Conservation (phyloP, 2,329 filamentous ascomycete species). For the Chaetomium sp. region DNA sequence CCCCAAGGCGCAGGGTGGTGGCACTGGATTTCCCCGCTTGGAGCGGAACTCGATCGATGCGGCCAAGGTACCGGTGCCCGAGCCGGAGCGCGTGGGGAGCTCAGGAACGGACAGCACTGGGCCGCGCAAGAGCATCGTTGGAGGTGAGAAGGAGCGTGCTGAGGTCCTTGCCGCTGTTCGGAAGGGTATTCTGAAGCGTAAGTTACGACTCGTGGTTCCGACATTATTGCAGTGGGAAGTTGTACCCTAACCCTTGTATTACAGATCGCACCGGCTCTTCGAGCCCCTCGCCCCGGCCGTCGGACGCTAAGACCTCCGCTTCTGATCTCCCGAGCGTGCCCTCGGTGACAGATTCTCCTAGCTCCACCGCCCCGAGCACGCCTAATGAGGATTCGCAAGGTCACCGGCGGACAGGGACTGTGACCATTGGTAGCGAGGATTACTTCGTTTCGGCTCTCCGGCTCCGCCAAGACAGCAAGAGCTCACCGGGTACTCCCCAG, state of each 20-base stretch:
- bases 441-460: slow-evolving; percentile 79
- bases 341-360: slow-evolving; percentile 67
- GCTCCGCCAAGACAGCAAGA: slow-evolving; percentile 69
- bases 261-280: slow-evolving; percentile 59
- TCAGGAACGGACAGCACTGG: slow-evolving; percentile 55
- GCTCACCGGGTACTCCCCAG: slow-evolving; percentile 71
- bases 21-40: slow-evolving; percentile 75
- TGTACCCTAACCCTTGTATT: not conserved
- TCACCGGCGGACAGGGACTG: slow-evolving; percentile 61
- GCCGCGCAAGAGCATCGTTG: slow-evolving; percentile 80
- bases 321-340: slow-evolving; percentile 57
- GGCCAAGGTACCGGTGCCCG: slow-evolving; percentile 38
- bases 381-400: slow-evolving; percentile 69
- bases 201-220: slow-evolving; percentile 23
- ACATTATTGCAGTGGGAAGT: no score
- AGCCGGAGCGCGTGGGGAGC: slow-evolving; percentile 47
- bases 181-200: slow-evolving; percentile 93
- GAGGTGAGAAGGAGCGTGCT: slow-evolving; percentile 81
- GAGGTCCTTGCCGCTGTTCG: slow-evolving; percentile 88
- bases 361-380: slow-evolving; percentile 80
- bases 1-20: slow-evolving; percentile 62
- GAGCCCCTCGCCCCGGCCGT: slow-evolving; percentile 57
- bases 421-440: slow-evolving; percentile 74
- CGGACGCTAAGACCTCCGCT: slow-evolving; percentile 45
- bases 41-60: slow-evolving; percentile 77